phyloP scores from a whole-genome alignment of 192 early-diverging fungal species.

The Mortierella claussenii region DNA sequence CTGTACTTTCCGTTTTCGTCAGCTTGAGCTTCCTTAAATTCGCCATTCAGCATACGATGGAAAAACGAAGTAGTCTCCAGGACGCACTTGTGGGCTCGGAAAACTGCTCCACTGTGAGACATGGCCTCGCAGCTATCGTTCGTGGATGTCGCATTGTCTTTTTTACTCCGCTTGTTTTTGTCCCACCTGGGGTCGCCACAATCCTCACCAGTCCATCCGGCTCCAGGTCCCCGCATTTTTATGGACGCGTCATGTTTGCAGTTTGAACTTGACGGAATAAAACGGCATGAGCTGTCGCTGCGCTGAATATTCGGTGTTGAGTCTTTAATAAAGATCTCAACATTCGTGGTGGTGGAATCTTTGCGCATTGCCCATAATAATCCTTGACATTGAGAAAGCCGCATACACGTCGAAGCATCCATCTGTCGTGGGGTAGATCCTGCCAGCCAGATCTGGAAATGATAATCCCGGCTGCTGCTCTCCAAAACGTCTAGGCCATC shows the following conservation, averaged over 20 bases:
- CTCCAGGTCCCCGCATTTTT: background rate
- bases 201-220: background rate
- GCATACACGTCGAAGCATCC: conserved; percentile 7
- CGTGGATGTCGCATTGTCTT: background rate
- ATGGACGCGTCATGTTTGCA: background rate
- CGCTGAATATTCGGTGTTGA: background rate
- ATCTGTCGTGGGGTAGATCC: conserved; percentile 22
- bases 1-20: background rate
- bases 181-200: no score
- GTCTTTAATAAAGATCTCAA: conserved; percentile 24
- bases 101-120: background rate
- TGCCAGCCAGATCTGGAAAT: conserved; percentile 39
- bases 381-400: conserved; percentile 5
- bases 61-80: conserved; percentile 30
- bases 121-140: no score
- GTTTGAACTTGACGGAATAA: background rate
- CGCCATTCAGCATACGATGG: conserved; percentile 28
- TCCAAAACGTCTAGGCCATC: conserved; percentile 13
- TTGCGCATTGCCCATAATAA: conserved; percentile 14
- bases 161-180: background rate
- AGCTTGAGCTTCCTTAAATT: conserved; percentile 22
- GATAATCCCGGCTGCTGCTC: conserved; percentile 11
- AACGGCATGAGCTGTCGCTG: background rate
- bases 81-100: conserved; percentile 33
- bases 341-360: conserved; percentile 19